Evolutionary conservation across 352 stramenopile species (phyloP), one percentile per base, ranked within the genome.

Genomic region (Phytophthora cryptogea): DNA sequence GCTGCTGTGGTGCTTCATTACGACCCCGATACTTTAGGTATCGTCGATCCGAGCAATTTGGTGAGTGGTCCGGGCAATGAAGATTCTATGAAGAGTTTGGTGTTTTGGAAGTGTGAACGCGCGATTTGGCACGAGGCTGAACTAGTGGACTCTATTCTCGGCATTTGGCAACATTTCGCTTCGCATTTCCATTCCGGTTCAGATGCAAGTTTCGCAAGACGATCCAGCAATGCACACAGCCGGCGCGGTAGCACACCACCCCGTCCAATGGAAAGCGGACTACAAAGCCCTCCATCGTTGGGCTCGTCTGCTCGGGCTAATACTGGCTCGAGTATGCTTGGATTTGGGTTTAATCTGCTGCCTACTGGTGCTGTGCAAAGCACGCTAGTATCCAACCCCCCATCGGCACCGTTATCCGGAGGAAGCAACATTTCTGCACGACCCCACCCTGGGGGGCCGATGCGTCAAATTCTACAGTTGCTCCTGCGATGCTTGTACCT

Each of bases 1-100:
- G 76, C 85, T 37, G 78, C 83, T 27, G 81, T 92, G n/a, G 85
- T 92, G 7, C 67, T 94, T 17, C 85, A 94, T 48, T 94, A 92
- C 45, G 83, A 94, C 44, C 85, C 85, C 2, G 81, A 91, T 53
- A 88, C 81, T 7, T 64, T 90, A 0, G 79, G 83, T 14, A 51
- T 57, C n/a, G 64, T 89, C 23, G 83, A 83, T 51, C 82, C 77
- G 17, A 72, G 69, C 11, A 63, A 55, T 3, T 48, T 73, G 27
- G 54, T 47, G 41, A 59, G 27, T 58, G 23, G 41, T 45, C 53
- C 32, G 13, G 8, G 39, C 26, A 50, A 26, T 20, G 68, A 68
- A 36, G 63, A 70, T n/a, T 31, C 40, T 10, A 56, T 65, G 8
- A 41, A 68, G 11, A 68, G 50, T 35, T 68, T 76, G 16, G 77